phyloP scores from a whole-genome alignment of 2,329 filamentous ascomycete species.

The Arachnomyces sp. region DNA sequence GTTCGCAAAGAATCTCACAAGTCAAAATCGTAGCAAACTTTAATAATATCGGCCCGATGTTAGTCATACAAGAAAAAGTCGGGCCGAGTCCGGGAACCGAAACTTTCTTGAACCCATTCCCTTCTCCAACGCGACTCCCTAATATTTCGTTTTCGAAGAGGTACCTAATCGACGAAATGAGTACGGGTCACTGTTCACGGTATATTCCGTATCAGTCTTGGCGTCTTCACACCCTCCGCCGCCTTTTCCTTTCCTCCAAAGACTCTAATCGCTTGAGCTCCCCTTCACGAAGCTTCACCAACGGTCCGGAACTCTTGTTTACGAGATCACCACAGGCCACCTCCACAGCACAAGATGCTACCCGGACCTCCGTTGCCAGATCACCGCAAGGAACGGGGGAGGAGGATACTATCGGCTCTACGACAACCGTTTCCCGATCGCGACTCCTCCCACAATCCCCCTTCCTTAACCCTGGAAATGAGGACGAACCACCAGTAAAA shows the following conservation, averaged over 20 bases:
- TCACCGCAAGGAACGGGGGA: no score
- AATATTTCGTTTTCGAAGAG: neutral
- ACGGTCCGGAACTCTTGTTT: conserved; percentile 8
- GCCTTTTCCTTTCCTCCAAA: conserved; percentile 12
- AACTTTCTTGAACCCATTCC: neutral
- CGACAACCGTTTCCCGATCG: conserved; percentile 16
- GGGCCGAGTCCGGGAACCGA: no score
- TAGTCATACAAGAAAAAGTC: no score
- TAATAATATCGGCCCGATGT: no score
- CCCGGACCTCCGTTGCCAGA: neutral
- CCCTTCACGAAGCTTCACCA: conserved; percentile 9
- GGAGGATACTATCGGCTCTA: neutral
- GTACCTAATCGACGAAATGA: neutral
- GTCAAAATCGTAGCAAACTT: no score
- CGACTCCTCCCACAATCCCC: conserved; percentile 30
- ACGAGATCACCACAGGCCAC: neutral
- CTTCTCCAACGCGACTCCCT: conserved; percentile 2
- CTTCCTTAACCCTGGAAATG: conserved; percentile 14
- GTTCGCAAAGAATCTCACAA: no score
- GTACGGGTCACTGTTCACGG: conserved; percentile 10
- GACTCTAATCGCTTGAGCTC: neutral
- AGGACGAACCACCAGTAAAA: conserved; percentile 1
- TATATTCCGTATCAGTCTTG: conserved; percentile 25
- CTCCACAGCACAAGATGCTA: neutral
- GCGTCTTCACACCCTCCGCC: conserved; percentile 22